These are phyloP conservation scores for Aschersonia sp. DNA, from an alignment of 2,329 filamentous ascomycete genomes.

Conservation along the genomic window DNA sequence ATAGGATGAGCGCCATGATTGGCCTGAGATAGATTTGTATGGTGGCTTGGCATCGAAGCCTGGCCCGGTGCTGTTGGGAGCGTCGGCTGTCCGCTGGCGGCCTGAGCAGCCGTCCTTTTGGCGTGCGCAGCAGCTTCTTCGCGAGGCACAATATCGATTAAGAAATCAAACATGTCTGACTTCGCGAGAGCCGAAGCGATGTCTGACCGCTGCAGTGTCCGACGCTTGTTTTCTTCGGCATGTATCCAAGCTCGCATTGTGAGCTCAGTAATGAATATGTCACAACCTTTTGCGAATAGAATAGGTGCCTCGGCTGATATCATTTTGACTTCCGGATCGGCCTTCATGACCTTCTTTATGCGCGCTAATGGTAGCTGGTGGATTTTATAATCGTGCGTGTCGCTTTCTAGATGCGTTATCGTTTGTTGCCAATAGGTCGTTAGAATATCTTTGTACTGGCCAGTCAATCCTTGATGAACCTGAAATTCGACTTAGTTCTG, in stretches of 20 bases:
- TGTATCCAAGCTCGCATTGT: slow-evolving; percentile 99
- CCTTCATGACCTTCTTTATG: slow-evolving; percentile 99
- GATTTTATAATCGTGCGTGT: slow-evolving; percentile 96
- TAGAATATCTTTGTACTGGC: slow-evolving; percentile 89
- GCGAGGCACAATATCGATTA: slow-evolving; percentile 95
- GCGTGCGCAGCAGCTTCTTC: slow-evolving; percentile 81
- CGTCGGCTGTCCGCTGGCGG: slow-evolving; percentile 24
- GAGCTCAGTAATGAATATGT: slow-evolving; percentile 97
- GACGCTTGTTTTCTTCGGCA: slow-evolving; percentile 94
- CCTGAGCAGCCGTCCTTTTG: slow-evolving; percentile 53
- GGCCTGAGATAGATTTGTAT: slow-evolving; percentile 32
- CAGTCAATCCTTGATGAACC: slow-evolving; percentile 90
- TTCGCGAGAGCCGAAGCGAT: slow-evolving; percentile 93
- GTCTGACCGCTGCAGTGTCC: slow-evolving; percentile 87
- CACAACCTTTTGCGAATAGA: slow-evolving; percentile 93
- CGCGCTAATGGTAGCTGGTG: slow-evolving; percentile 93
- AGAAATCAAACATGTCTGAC: slow-evolving; percentile 99
- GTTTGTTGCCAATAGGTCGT: slow-evolving; percentile 99
- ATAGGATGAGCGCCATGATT: slow-evolving; percentile 44
- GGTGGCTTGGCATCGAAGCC: slow-evolving; percentile 36
- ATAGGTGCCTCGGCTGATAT: slow-evolving; percentile 97
- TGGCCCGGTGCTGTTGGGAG: slow-evolving; percentile 34
- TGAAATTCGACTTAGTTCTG: slow-evolving; percentile 17
- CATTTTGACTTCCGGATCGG: slow-evolving; percentile 98
- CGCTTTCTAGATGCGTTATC: slow-evolving; percentile 86